These are phyloP conservation scores for Pseudogymnoascus sp. DNA, from an alignment of 2,329 filamentous ascomycete genomes.

Conservation along the genomic window DNA sequence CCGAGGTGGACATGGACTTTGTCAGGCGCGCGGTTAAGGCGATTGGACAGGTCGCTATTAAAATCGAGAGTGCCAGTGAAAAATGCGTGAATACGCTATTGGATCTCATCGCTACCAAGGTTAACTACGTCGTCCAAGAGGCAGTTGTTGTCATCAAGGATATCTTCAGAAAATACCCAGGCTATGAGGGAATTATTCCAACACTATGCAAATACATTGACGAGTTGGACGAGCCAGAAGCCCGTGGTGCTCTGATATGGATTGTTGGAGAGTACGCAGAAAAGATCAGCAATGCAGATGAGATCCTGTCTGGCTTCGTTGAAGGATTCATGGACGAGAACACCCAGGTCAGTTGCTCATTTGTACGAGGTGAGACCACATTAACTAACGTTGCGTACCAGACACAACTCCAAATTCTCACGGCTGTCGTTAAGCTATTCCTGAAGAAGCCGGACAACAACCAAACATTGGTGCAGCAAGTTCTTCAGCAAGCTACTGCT, in stretches of 20 bases:
- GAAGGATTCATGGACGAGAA: slow-evolving; percentile 95
- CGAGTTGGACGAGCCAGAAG: slow-evolving; percentile 88
- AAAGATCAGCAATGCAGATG: slow-evolving; percentile 97
- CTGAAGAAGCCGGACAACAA: slow-evolving; percentile 91
- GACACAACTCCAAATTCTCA: slow-evolving; percentile 97
- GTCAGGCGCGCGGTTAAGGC: slow-evolving; percentile 89
- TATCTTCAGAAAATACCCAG: slow-evolving; percentile 93
- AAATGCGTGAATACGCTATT: slow-evolving; percentile 91
- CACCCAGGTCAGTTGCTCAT: slow-evolving; percentile 60
- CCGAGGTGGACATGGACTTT: slow-evolving; percentile 99
- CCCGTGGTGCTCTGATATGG: slow-evolving; percentile 89
- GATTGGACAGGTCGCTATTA: slow-evolving; percentile 96
- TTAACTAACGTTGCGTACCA: slow-evolving; percentile 33
- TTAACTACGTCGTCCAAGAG: slow-evolving; percentile 98
- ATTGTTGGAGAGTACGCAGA: slow-evolving; percentile 98
- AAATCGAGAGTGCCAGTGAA: slow-evolving; percentile 91
- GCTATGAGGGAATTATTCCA: slow-evolving; percentile 95
- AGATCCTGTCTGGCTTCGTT: slow-evolving; percentile 85
- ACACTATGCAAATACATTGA: slow-evolving; percentile 95
- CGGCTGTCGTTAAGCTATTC: slow-evolving; percentile 94
- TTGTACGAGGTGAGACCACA: neutral
- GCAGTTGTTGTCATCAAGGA: slow-evolving; percentile 99
- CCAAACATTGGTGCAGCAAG: slow-evolving; percentile 86
- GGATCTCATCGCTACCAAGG: slow-evolving; percentile 92
- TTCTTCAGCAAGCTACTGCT: slow-evolving; percentile 83